phyloP scores from a whole-genome alignment of 2,329 filamentous ascomycete genomes.

The Verticillium tricorpus region DNA sequence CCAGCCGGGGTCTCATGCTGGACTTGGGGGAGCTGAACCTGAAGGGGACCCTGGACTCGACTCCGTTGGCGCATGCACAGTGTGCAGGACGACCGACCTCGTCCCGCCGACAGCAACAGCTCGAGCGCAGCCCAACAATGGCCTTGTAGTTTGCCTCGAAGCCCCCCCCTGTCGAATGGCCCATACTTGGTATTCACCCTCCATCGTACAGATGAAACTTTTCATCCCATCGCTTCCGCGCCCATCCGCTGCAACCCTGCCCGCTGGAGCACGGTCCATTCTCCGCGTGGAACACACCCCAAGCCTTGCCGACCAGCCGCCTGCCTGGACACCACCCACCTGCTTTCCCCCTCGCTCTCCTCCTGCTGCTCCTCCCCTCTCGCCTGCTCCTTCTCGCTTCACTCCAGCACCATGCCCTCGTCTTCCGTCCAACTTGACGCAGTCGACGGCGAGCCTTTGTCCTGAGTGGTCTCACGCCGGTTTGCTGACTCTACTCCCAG shows the following conservation, averaged over 20 bases:
- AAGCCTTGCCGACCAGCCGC: background rate
- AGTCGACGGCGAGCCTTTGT: background rate
- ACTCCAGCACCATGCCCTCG: background rate
- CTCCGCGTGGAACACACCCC: background rate
- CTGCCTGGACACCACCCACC: background rate
- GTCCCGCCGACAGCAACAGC: background rate
- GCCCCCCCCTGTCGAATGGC: background rate
- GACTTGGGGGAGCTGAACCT: background rate
- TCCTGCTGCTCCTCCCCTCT: background rate
- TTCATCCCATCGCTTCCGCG: background rate
- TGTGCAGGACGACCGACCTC: background rate
- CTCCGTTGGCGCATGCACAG: background rate
- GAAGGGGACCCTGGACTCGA: background rate
- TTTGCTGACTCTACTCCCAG: background rate
- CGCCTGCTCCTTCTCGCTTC: background rate
- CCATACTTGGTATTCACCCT: background rate
- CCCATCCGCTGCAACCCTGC: background rate
- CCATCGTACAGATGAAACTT: background rate
- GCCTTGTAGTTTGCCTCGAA: background rate
- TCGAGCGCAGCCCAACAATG: background rate
- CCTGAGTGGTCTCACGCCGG: background rate
- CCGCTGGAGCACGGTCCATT: background rate
- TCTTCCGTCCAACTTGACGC: background rate
- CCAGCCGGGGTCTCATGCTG: background rate
- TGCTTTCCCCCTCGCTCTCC: background rate